A percentile compares a stretch with the other conserved stretches of the same genome.
These are phyloP conservation scores for Phytophthora fragariaefolia DNA, from an alignment of 352 stramenopile genomes.

Conservation along the genomic window DNA sequence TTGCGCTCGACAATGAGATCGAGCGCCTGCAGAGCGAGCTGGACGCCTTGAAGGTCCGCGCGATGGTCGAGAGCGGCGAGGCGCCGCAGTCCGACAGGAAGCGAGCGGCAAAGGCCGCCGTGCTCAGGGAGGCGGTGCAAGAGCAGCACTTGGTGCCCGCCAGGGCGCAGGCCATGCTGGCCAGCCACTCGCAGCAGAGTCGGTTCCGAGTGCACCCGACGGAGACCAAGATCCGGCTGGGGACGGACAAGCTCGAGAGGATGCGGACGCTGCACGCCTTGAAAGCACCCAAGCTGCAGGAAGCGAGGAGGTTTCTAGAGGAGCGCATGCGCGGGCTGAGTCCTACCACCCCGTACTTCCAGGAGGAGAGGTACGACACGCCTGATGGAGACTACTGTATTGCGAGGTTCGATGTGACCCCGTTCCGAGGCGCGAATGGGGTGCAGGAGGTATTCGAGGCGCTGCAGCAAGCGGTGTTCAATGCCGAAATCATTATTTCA, in stretches of 20 bases:
- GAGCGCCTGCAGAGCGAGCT: conserved; percentile 41
- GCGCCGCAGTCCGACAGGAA: conserved; percentile 23
- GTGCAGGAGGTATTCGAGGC: conserved; percentile 59
- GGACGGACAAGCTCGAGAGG: conserved; percentile 33
- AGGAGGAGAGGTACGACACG: conserved; percentile 59
- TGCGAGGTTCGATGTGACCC: conserved; percentile 59
- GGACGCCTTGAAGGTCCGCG: conserved; percentile 43
- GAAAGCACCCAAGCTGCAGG: conserved; percentile 37
- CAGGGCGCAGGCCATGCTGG: conserved; percentile 39
- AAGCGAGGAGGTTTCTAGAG: conserved; percentile 40
- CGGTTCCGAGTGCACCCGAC: conserved; percentile 38
- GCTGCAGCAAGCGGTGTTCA: conserved; percentile 56
- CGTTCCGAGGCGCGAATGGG: conserved; percentile 45
- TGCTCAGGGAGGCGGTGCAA: conserved; percentile 41
- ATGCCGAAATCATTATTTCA: conserved; percentile 76
- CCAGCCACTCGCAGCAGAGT: conserved; percentile 32
- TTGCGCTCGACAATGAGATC: conserved; percentile 36
- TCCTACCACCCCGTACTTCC: conserved; percentile 34
- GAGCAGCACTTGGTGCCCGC: conserved; percentile 47
- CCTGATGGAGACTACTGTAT: conserved; percentile 55
- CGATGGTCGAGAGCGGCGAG: conserved; percentile 29
- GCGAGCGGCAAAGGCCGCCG: conserved; percentile 4
- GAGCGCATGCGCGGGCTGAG: conserved; percentile 38
- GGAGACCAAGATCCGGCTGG: conserved; percentile 44
- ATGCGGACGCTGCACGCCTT: conserved; percentile 35